Base-by-base conservation (phyloP, 345 rosid species). In the Pugionium cornutum region DNA sequence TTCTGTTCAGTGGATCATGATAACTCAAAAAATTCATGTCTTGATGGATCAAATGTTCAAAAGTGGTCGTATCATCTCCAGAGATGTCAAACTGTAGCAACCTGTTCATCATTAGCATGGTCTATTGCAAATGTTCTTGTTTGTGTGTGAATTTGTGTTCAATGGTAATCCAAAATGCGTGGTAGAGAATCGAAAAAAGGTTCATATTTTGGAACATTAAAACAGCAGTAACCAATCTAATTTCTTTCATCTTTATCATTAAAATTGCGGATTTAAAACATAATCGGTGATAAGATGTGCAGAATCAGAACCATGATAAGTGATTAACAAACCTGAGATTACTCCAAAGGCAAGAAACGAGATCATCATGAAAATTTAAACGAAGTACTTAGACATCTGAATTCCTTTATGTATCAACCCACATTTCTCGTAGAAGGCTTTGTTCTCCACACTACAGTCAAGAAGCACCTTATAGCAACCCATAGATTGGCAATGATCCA, bases 381-480 rank as follows among this genome's bases (percentile, higher is more conserved):
- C 48, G 25, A 86, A 87, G 69, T 89, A 87, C 74, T 71, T 77
- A 2, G 67, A 82, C 97, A 92, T 92, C 62, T 92, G 89, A 77
- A 89, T 75, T 7, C 62, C 87, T 68, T 83, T 87, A 57, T 80
- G 77, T 69, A 57, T 49, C 80, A 78, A 81, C n/a, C 96, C 96
- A 65, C 94, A 89, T 59, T 83, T 92, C 77, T 89, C 97, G 35
- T 89, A 92, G 32, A 89, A 92, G 27, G 36, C 57, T 69, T 74
- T 75, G 58, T 86, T 89, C 35, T 82, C 92, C 2, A 48, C 34
- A 45, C 80, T 76, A 79, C 90, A 87, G 76, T 92, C 96, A 1
- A 87, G 85, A 71, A 87, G 84, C 66, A 78, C 95, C 85, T 92
- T 92, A 36, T 92, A 87, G 42, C 96, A 92, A 9, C 92, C 92